These are phyloP conservation scores for Zygotorulaspora mrakii DNA, from an alignment of 1,139 yeast genomes.

Conservation along the genomic window DNA sequence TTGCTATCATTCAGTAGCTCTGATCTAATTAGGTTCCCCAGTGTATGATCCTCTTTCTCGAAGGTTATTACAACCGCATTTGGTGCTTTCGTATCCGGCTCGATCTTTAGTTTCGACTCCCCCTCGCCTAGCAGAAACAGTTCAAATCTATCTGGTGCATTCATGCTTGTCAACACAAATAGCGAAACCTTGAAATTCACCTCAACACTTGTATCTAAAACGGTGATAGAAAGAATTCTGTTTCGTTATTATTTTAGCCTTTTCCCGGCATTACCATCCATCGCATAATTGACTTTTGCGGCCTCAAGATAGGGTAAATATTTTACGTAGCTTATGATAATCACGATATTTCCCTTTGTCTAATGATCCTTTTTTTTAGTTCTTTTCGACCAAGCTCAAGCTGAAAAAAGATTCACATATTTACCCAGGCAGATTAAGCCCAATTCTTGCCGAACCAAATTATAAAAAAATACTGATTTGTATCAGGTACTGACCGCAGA, in stretches of 20 bases:
- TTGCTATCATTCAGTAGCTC: conserved; percentile 81
- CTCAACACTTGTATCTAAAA: too few species aligned
- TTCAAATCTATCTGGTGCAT: conserved; percentile 99
- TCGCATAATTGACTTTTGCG: too few species aligned
- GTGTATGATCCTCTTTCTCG: conserved; percentile 96
- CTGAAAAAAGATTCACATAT: conserved; percentile 1
- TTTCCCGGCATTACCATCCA: too few species aligned
- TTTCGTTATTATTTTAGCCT: too few species aligned
- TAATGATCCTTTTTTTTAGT: conserved; percentile 3
- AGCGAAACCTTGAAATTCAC: too few species aligned
- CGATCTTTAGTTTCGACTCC: conserved; percentile 80
- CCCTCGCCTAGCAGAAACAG: conserved; percentile 96
- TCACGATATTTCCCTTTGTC: conserved; percentile 1
- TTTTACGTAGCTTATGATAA: not conserved
- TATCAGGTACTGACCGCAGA: too few species aligned
- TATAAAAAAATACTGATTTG: not conserved
- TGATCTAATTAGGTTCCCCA: conserved; percentile 83
- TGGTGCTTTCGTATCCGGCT: conserved; percentile 93
- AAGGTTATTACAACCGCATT: conserved; percentile 90
- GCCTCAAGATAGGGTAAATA: too few species aligned
- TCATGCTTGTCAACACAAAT: conserved; percentile 49
- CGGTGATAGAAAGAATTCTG: too few species aligned
- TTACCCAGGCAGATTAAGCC: not conserved
- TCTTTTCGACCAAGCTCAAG: conserved; percentile 1
- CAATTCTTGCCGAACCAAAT: not conserved